These are phyloP conservation scores for Trametes villosa DNA, from an alignment of 768 basidiomycete genomes.

Conservation along the genomic window DNA sequence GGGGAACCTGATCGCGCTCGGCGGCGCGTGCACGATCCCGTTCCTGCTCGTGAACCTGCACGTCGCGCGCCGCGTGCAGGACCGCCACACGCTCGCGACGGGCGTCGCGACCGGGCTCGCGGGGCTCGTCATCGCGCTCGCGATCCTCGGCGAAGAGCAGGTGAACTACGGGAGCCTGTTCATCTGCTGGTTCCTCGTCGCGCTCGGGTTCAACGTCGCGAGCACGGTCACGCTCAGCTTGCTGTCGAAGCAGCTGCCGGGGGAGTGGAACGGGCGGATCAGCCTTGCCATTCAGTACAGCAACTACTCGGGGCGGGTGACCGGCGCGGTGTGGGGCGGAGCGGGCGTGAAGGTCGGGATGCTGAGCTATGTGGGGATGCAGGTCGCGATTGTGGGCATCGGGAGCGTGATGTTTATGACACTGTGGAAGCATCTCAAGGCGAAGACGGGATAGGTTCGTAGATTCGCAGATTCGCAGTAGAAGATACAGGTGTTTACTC, in stretches of 20 bases:
- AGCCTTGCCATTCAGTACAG: slow-evolving; percentile 70
- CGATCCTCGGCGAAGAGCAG: slow-evolving; percentile 44
- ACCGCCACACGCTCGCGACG: slow-evolving; percentile 58
- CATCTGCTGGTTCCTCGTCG: slow-evolving; percentile 58
- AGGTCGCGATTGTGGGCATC: slow-evolving; percentile 63
- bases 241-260: slow-evolving; percentile 70
- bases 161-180: slow-evolving; percentile 54
- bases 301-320: slow-evolving; percentile 67
- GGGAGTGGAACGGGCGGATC: slow-evolving; percentile 59
- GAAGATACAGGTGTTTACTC: background rate
- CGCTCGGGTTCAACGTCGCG: slow-evolving; percentile 75
- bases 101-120: slow-evolving; percentile 55
- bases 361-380: slow-evolving; percentile 59
- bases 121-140: slow-evolving; percentile 57
- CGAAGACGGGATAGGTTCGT: slow-evolving; percentile 42
- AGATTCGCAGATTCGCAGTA: background rate
- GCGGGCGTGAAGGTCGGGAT: slow-evolving; percentile 63
- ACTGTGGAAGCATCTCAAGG: slow-evolving; percentile 67
- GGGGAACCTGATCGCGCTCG: slow-evolving; percentile 73
- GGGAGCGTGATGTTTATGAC: slow-evolving; percentile 57
- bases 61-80: slow-evolving; percentile 60
- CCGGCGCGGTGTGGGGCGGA: slow-evolving; percentile 72
- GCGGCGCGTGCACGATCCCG: slow-evolving; percentile 63
- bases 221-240: slow-evolving; percentile 69
- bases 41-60: slow-evolving; percentile 67